Percentiles rank a stretch among this genome's conserved stretches.
Evolutionary conservation across 2,329 filamentous ascomycete species (phyloP).

Genomic region (Pseudogymnoascus sp.): DNA sequence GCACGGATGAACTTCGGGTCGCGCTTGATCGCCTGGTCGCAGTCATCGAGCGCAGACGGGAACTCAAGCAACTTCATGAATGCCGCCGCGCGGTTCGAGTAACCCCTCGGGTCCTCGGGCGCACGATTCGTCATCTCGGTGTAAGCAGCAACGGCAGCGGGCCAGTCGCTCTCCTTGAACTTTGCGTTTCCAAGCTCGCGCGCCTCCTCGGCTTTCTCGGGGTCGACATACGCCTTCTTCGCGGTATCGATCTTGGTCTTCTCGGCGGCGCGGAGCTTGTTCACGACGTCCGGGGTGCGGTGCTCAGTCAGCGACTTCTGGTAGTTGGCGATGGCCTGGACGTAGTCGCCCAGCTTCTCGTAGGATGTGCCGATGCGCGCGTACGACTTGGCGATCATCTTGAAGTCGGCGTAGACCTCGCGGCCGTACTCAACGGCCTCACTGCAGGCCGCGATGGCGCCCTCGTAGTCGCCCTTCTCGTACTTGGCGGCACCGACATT

Average conservation of each 20-base stretch:
- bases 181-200: conserved; percentile 91
- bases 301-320: conserved; percentile 93
- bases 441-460: conserved; percentile 76
- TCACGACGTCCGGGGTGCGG: conserved; percentile 86
- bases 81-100: conserved; percentile 93
- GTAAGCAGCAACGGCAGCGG: conserved; percentile 88
- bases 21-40: conserved; percentile 80
- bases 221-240: conserved; percentile 75
- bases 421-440: conserved; percentile 87
- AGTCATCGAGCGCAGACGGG: conserved; percentile 87
- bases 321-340: conserved; percentile 78
- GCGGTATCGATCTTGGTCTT: conserved; percentile 72
- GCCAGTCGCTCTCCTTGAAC: conserved; percentile 96
- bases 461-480: conserved; percentile 91
- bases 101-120: conserved; percentile 85
- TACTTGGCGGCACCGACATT: conserved; percentile 91
- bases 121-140: conserved; percentile 94
- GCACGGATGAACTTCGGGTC: conserved; percentile 90
- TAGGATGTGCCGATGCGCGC: conserved; percentile 90
- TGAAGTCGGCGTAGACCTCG: conserved; percentile 88
- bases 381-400: conserved; percentile 96
- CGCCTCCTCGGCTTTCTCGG: conserved; percentile 87
- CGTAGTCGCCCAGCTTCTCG: conserved; percentile 77
- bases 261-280: conserved; percentile 85
- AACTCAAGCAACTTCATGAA: conserved; percentile 96